Evolutionary conservation across 768 basidiomycete genomes (phyloP).

Genomic region (Tylopilus cervinicoccineus): DNA sequence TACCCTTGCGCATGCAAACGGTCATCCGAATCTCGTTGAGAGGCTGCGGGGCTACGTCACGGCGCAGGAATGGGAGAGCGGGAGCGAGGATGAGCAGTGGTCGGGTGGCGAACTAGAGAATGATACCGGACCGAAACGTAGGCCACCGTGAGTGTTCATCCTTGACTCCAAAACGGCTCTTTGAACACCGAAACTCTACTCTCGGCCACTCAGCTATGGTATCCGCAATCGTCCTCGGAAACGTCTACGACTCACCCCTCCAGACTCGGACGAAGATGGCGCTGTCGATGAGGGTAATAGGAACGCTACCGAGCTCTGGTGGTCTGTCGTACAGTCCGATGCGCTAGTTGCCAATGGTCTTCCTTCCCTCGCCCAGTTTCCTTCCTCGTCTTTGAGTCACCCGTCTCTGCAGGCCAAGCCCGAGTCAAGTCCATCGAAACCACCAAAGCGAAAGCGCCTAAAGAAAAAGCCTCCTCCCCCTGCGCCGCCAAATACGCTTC

Average conservation of each 20-base stretch:
- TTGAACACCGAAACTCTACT: neutral
- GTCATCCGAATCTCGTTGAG: constrained; percentile 14
- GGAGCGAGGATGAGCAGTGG: constrained; percentile 32
- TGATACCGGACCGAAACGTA: constrained; percentile 59
- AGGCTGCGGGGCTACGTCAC: constrained; percentile 19
- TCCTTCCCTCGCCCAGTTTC: constrained; percentile 43
- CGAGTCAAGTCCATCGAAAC: constrained; percentile 7
- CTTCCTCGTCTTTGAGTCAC: constrained; percentile 14
- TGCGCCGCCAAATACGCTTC: constrained; percentile 43
- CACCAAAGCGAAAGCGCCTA: constrained; percentile 23
- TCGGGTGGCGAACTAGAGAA: constrained; percentile 26
- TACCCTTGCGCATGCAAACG: constrained; percentile 33
- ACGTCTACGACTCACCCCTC: constrained; percentile 48
- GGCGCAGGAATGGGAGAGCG: constrained; percentile 33
- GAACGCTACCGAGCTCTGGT: constrained; percentile 62
- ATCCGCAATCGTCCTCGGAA: constrained; percentile 51
- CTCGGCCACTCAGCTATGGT: constrained; percentile 18
- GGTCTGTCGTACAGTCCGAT: constrained; percentile 66
- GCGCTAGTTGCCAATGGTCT: constrained; percentile 60
- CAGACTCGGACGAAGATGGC: constrained; percentile 35
- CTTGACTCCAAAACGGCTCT: neutral
- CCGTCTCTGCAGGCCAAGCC: constrained; percentile 10
- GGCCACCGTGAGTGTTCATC: constrained; percentile 28
- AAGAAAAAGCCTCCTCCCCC: constrained; percentile 17
- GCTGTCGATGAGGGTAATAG: constrained; percentile 30